Conservation (phyloP, 192 early-diverging fungal species). For the Haplosporangium gracile region DNA sequence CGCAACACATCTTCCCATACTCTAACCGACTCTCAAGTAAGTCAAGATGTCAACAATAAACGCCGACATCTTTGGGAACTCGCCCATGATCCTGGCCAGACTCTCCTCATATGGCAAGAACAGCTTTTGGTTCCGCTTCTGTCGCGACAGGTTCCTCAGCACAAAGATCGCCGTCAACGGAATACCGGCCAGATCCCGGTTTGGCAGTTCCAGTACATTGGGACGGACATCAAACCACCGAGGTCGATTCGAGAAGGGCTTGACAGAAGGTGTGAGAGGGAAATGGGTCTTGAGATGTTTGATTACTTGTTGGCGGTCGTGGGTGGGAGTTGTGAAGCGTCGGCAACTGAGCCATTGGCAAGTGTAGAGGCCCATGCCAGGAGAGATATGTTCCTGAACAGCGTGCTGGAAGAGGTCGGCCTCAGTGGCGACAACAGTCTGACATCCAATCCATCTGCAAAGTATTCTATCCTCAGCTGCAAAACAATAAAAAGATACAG, state of each 20-base stretch:
- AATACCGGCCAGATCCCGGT: conserved; percentile 61
- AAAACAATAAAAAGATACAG: background rate
- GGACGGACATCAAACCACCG: conserved; percentile 55
- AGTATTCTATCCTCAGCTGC: conserved; percentile 42
- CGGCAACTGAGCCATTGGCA: conserved; percentile 68
- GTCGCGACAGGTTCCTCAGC: conserved; percentile 62
- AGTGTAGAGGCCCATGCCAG: conserved; percentile 44
- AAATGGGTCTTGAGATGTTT: conserved; percentile 67
- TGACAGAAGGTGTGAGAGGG: conserved; percentile 57
- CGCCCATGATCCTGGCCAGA: conserved; percentile 60
- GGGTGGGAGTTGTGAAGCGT: conserved; percentile 49
- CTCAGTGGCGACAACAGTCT: conserved; percentile 54
- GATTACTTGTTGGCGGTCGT: conserved; percentile 53
- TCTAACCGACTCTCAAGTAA: conserved; percentile 55
- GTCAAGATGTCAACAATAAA: conserved; percentile 62
- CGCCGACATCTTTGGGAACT: conserved; percentile 62
- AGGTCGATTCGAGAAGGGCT: conserved; percentile 35
- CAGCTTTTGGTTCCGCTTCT: conserved; percentile 59
- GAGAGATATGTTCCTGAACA: conserved; percentile 61
- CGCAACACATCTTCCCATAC: too few species aligned
- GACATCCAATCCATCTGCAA: conserved; percentile 68
- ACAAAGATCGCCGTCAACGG: conserved; percentile 70
- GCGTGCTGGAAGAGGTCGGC: conserved; percentile 63
- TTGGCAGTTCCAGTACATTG: conserved; percentile 52
- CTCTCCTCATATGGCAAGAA: conserved; percentile 68